Evolutionary conservation across 257 asterid genomes (phyloP).

Genomic region (Fraxinus excelsior): DNA sequence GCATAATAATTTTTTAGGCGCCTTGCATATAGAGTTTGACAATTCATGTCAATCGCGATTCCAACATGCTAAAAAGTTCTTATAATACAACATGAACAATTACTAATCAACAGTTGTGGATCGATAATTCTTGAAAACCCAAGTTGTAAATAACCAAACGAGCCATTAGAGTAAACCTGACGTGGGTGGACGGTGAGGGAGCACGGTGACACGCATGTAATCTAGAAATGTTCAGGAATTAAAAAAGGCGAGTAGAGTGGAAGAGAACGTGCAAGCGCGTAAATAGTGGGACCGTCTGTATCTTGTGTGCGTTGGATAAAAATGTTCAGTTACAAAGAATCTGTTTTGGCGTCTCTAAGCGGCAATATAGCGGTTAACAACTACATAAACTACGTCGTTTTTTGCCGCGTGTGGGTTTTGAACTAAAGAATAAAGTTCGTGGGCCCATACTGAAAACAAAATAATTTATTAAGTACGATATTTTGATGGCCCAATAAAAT

Average conservation of each 20-base stretch:
- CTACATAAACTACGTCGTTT: constrained; percentile 15
- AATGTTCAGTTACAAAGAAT: constrained; percentile 35
- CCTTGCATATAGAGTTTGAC: too few relatives aligned
- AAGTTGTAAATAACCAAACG: too few relatives aligned
- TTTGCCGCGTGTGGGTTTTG: constrained; percentile 25
- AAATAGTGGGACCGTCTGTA: constrained; percentile 45
- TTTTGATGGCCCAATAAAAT: constrained; percentile 24
- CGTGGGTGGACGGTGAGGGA: background rate
- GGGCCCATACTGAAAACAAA: constrained; percentile 26
- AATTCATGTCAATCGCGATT: too few relatives aligned
- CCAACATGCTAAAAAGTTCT: too few relatives aligned
- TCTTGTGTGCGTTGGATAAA: constrained; percentile 37
- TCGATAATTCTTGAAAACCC: too few relatives aligned
- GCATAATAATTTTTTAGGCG: too few relatives aligned
- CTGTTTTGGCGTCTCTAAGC: constrained; percentile 43
- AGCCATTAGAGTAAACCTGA: background rate
- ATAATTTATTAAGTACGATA: background rate
- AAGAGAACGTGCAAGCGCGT: constrained; percentile 69
- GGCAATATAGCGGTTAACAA: constrained; percentile 33
- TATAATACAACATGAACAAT: too few relatives aligned
- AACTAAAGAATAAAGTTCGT: constrained; percentile 19
- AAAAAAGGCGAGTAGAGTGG: constrained; percentile 28
- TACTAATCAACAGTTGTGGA: too few relatives aligned
- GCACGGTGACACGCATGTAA: constrained; percentile 30
- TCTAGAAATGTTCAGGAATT: background rate